Conservation (phyloP, 2,329 filamentous ascomycete species). For the Fusarium sp. region DNA sequence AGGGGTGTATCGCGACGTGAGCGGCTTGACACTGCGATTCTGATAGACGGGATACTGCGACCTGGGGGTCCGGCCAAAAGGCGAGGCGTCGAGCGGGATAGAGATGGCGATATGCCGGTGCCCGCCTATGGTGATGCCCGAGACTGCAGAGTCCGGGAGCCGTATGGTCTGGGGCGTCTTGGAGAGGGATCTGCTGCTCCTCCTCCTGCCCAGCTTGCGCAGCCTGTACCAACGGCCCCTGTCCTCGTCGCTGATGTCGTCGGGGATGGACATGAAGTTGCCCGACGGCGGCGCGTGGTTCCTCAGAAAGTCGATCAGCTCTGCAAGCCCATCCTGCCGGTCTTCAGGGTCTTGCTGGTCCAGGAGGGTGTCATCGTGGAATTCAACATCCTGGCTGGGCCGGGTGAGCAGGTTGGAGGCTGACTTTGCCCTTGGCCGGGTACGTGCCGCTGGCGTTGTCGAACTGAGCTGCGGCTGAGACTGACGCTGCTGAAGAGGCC, state of each 20-base stretch:
- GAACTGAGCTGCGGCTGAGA: slow-evolving; percentile 1
- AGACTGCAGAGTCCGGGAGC: slow-evolving; percentile 67
- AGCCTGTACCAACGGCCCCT: slow-evolving; percentile 57
- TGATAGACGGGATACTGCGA: slow-evolving; percentile 51
- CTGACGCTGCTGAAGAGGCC: slow-evolving; percentile 15
- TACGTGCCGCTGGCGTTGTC: slow-evolving; percentile 17
- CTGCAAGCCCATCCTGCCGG: slow-evolving; percentile 46
- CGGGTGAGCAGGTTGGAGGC: slow-evolving; percentile 37
- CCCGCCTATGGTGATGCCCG: slow-evolving; percentile 64
- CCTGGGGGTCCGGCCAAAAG: slow-evolving; percentile 50
- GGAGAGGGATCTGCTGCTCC: slow-evolving; percentile 52
- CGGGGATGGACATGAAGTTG: slow-evolving; percentile 63
- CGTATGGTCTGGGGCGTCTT: slow-evolving; percentile 48
- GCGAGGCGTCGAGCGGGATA: slow-evolving; percentile 64
- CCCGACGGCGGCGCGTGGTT: slow-evolving; percentile 60
- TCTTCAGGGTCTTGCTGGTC: slow-evolving; percentile 26
- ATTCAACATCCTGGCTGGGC: slow-evolving; percentile 27
- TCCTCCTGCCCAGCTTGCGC: slow-evolving; percentile 53
- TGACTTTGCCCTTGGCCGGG: slow-evolving; percentile 39
- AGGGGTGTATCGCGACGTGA: slow-evolving; percentile 35
- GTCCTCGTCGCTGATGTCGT: slow-evolving; percentile 44
- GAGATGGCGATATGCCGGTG: slow-evolving; percentile 71
- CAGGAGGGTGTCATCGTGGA: slow-evolving; percentile 36
- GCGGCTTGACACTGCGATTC: slow-evolving; percentile 21
- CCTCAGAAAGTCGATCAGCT: slow-evolving; percentile 62